Base-by-base conservation (phyloP, 768 basidiomycete genomes). In the Boletus barrowsii region DNA sequence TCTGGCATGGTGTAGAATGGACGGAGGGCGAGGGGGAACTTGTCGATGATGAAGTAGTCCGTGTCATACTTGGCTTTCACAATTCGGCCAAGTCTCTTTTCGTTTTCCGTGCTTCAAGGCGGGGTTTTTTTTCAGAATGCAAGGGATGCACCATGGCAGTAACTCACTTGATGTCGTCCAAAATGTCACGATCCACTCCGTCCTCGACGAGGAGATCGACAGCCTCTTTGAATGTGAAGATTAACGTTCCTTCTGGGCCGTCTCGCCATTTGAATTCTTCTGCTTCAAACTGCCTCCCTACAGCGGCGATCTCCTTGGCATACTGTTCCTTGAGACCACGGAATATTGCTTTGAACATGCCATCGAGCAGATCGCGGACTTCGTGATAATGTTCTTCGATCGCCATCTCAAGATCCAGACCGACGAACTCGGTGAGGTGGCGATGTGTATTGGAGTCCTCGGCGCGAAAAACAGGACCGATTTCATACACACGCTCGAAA, bases 1-100 rank as follows among this genome's bases (percentile, higher is more conserved):
- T 99, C 97, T 53, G 95, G 91, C 97, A 99, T 98, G 51, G 97
- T 99, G 75, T 99, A 99, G 76, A 99, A 99, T 3, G 97, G 97
- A 51, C 97, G 89, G 55, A 98, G 84, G 36, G 81, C 88, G 72
- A 95, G 80, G 5, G 97, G 97, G 82, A 98, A 99, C 73, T 98
- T 99, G 80, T 99, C 97, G 62, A 99, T 87, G 72, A 98, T 98
- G 76, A 90, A 99, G 77, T 98, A 99, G 73, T 99, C 97, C 42
- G 93, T 98, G 64, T 93, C 85, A 69, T 97, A 96, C 73, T 97
- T 98, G 48, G 83, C 87, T 68, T 87, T 91, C 63, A 99, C 85
- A 50, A 98, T 75, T 45, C 86, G 78, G 20, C 97, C 97, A 36
- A 99, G 86, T 56, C 88, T 81, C 76, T 90, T 96, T 74, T 99